A percentile compares a stretch with the other conserved stretches of the same genome.
phyloP scores from a whole-genome alignment of 1,284 basidiomycete species.

The Mycena sp. region DNA sequence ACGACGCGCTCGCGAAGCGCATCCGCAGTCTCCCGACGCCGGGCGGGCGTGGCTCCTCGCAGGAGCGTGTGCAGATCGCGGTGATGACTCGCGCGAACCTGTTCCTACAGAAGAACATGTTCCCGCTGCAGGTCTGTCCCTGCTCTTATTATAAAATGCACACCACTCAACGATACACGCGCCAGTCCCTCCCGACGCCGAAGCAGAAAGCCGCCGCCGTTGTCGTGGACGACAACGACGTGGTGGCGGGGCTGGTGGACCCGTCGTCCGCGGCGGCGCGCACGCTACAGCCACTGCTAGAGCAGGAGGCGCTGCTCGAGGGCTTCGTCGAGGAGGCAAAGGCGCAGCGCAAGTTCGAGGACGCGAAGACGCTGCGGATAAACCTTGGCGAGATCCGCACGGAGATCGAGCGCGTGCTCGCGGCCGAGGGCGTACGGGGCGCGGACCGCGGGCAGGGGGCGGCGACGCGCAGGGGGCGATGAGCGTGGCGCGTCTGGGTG shows the following conservation, averaged over 20 bases:
- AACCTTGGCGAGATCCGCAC: slow-evolving; percentile 82
- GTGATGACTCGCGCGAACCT: slow-evolving; percentile 81
- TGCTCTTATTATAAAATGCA: too few relatives aligned
- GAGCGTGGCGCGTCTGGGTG: too few relatives aligned
- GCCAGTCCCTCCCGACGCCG: slow-evolving; percentile 70
- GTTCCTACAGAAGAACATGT: slow-evolving; percentile 92
- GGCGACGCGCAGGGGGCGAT: too few relatives aligned
- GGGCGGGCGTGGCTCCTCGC: slow-evolving; percentile 70
- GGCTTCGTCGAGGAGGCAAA: slow-evolving; percentile 85
- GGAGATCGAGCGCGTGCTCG: slow-evolving; percentile 80
- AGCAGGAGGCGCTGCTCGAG: slow-evolving; percentile 91
- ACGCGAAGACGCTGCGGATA: slow-evolving; percentile 78
- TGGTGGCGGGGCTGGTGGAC: slow-evolving; percentile 54
- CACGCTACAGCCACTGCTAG: slow-evolving; percentile 83
- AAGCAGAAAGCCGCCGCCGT: slow-evolving; percentile 50
- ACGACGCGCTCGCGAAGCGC: slow-evolving; percentile 89
- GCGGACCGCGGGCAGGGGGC: too few relatives aligned
- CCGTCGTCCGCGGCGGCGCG: slow-evolving; percentile 76
- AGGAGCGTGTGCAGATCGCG: slow-evolving; percentile 86
- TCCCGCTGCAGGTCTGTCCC: slow-evolving; percentile 73
- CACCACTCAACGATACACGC: slow-evolving; percentile 14
- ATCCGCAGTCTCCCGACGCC: slow-evolving; percentile 78
- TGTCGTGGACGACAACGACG: slow-evolving; percentile 31
- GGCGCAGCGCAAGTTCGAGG: slow-evolving; percentile 89
- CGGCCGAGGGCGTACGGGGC: slow-evolving; percentile 33